Evolutionary conservation across 257 asterid species (phyloP).

Genomic region (Jasminum sambac): DNA sequence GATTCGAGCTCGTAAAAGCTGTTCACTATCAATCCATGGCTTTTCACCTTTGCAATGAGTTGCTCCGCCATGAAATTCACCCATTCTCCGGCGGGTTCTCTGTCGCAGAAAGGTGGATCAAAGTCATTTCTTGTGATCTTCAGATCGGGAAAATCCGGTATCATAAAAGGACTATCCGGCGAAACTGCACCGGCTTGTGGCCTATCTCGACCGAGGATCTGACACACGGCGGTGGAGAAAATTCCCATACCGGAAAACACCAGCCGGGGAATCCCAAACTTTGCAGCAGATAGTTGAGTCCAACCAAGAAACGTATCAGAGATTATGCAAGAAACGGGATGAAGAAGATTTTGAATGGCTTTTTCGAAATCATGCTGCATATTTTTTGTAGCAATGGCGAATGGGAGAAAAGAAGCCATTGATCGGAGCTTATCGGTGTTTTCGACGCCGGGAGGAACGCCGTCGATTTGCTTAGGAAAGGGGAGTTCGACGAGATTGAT

Average conservation of each 20-base stretch:
- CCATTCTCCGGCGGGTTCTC: conserved; percentile 47
- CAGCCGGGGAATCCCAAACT: conserved; percentile 46
- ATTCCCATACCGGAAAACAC: conserved; percentile 57
- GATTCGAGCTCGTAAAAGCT: conserved; percentile 51
- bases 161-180: conserved; percentile 38
- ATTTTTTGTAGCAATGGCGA: conserved; percentile 44
- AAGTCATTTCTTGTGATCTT: conserved; percentile 58
- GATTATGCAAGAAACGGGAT: conserved; percentile 47
- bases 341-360: conserved; percentile 38
- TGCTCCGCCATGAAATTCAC: conserved; percentile 54
- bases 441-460: conserved; percentile 62
- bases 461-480: conserved; percentile 48
- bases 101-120: conserved; percentile 43
- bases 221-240: conserved; percentile 45
- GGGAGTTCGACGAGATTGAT: conserved; percentile 53
- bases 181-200: conserved; percentile 43
- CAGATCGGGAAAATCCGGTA: conserved; percentile 43
- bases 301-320: conserved; percentile 70
- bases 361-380: conserved; percentile 57
- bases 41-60: conserved; percentile 26
- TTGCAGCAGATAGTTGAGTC: conserved; percentile 51
- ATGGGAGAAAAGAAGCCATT: conserved; percentile 33
- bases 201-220: conserved; percentile 28
- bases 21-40: conserved; percentile 60
- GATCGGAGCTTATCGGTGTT: conserved; percentile 61